phyloP scores from a whole-genome alignment of 73 alveolate genomes.

The Effrenium voratum region DNA sequence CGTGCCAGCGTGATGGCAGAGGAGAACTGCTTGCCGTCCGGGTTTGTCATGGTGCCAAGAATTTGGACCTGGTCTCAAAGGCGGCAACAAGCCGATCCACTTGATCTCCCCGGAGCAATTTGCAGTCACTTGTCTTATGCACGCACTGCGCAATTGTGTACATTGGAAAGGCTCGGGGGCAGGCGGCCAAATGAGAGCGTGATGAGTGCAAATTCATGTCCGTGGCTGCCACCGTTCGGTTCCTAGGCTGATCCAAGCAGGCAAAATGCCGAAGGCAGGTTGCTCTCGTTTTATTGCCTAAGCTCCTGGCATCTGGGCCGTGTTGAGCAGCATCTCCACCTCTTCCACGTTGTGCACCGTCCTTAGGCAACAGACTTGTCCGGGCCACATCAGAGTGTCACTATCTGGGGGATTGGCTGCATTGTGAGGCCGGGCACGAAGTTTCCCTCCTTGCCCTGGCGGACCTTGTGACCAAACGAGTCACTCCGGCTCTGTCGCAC shows the following conservation, averaged over 20 bases:
- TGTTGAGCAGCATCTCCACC: slow-evolving; percentile 76
- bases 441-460: slow-evolving; percentile 88
- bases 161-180: neutral
- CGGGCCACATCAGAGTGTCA: neutral
- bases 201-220: slow-evolving; percentile 97
- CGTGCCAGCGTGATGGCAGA: slow-evolving; percentile 82
- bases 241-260: slow-evolving; percentile 4
- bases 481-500: neutral
- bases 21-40: slow-evolving; percentile 81
- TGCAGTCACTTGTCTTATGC: neutral
- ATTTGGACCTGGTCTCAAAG: slow-evolving; percentile 27
- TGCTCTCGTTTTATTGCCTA: no score
- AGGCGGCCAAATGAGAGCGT: slow-evolving; percentile 96
- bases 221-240: slow-evolving; percentile 96
- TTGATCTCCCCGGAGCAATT: neutral
- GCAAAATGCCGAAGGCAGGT: no score
- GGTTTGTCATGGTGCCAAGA: slow-evolving; percentile 66
- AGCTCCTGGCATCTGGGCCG: slow-evolving; percentile 38
- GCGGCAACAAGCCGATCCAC: neutral
- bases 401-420: neutral
- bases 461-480: neutral
- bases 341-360: slow-evolving; percentile 61
- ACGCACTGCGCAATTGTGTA: neutral
- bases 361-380: neutral
- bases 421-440: slow-evolving; percentile 78